phyloP scores from a whole-genome alignment of 768 basidiomycete species.

The Saitozyma podzolica region DNA sequence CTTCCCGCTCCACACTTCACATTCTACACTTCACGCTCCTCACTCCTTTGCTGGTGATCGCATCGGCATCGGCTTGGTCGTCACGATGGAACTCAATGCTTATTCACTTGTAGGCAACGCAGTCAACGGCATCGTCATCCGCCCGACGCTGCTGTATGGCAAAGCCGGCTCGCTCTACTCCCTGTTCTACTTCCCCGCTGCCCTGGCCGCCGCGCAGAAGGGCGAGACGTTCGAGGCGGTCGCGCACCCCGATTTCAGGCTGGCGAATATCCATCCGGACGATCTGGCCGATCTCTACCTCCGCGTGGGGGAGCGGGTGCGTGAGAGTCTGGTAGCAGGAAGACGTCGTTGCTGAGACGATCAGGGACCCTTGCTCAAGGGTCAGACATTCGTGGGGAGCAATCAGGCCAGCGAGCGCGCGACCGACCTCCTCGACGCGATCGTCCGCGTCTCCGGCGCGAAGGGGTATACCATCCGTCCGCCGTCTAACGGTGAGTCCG shows the following conservation, averaged over 20 bases:
- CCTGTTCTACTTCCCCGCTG: conserved; percentile 50
- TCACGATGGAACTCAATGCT: background rate
- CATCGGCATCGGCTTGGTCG: background rate
- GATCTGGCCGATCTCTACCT: conserved; percentile 58
- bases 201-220: conserved; percentile 40
- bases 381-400: conserved; percentile 55
- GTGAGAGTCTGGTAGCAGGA: background rate
- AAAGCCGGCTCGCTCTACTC: conserved; percentile 54
- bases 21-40: too few species aligned
- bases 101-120: conserved; percentile 23
- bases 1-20: too few species aligned
- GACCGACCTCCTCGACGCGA: conserved; percentile 54
- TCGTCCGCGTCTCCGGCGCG: conserved; percentile 54
- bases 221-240: conserved; percentile 53
- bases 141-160: conserved; percentile 57
- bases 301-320: conserved; percentile 54
- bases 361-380: conserved; percentile 46
- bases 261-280: conserved; percentile 55
- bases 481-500: conserved; percentile 54
- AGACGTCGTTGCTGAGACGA: background rate
- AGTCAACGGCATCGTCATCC: conserved; percentile 58
- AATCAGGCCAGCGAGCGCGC: conserved; percentile 56
- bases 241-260: conserved; percentile 46
- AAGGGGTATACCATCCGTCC: conserved; percentile 51
- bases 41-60: background rate